Base-by-base conservation (phyloP, 1,139 yeast genomes). In the Geotrichum carabidarum region DNA sequence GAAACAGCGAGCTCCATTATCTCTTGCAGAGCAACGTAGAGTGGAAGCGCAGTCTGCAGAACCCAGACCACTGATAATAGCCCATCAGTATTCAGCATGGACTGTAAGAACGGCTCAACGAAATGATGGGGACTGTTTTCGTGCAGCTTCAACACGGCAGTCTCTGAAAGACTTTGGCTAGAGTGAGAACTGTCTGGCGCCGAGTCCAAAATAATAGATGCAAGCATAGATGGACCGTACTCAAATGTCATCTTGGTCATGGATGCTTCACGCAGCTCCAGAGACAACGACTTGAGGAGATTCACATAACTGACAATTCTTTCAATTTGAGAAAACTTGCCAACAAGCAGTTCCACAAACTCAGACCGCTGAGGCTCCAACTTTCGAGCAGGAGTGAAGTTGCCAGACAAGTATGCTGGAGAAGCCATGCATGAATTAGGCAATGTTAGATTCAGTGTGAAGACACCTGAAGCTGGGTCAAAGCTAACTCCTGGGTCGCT, bases 251-350 rank as follows among this genome's bases (percentile, higher is more conserved):
- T 61, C 42, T 58, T 57, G 22, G 54, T 59, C 69, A 67, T 67
- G 8, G 69, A 63, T 1, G 69, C 68, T 8, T 63, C 63, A 8
- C 54, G 57, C 42, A 67, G 53, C 15, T 60, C 62, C 41, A 67
- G 59, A 0, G 59, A 54, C 56, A 63, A 58, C 32, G 63, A 57
- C 52, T 62, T 60, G 52, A 67, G 57, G 43, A 65, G 59, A 32
- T 64, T 65, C 37, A 66, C 61, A 51, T 64, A 66, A 54, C 63
- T 62, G 15, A 67, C 68, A 50, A 66, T 66, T 9, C 65, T 60
- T 43, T 67, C 69, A 48, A 67, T 62, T 52, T 62, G 67, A 12
- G 61, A 54, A 22, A 67, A 59, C 30, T 62, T 58, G 6, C 54
- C 49, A 7, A 56, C 52, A 5, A 65, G 53, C 7, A 51, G 51